Conservation (phyloP, 306 rosid species). For the Malus domestica region DNA sequence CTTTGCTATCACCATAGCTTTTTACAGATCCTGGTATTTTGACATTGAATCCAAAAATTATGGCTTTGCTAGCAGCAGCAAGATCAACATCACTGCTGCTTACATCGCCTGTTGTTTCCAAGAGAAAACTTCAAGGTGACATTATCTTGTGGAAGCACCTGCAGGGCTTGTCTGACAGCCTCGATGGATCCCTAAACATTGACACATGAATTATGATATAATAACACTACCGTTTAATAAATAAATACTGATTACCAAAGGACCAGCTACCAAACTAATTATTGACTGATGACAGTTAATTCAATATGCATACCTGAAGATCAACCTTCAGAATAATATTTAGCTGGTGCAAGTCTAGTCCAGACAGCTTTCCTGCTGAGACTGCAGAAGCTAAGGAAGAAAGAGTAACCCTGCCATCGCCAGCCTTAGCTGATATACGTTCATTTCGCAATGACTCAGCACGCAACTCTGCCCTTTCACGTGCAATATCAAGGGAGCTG, state of each 20-base stretch:
- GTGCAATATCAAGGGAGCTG: slow-evolving; percentile 76
- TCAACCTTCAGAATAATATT: slow-evolving; percentile 91
- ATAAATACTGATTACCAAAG: not conserved
- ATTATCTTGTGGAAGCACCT: slow-evolving; percentile 81
- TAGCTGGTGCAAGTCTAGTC: slow-evolving; percentile 92
- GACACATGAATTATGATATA: slow-evolving; percentile 11
- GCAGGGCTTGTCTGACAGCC: slow-evolving; percentile 92
- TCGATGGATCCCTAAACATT: slow-evolving; percentile 79
- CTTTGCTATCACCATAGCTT: slow-evolving; percentile 79
- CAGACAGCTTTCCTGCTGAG: slow-evolving; percentile 72
- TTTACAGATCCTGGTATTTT: slow-evolving; percentile 76
- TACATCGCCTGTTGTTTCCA: slow-evolving; percentile 91
- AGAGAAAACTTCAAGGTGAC: slow-evolving; percentile 84
- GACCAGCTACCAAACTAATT: slow-evolving; percentile 5
- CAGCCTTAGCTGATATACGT: slow-evolving; percentile 95
- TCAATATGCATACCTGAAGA: slow-evolving; percentile 68
- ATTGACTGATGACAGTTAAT: not conserved
- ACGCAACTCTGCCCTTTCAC: slow-evolving; percentile 82
- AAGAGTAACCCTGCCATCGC: slow-evolving; percentile 94
- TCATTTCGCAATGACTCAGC: slow-evolving; percentile 63
- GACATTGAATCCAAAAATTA: slow-evolving; percentile 79
- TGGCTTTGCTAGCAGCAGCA: slow-evolving; percentile 83
- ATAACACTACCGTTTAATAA: slow-evolving; percentile 5
- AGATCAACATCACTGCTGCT: slow-evolving; percentile 90
- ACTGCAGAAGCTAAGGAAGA: slow-evolving; percentile 98